Evolutionary conservation across 371 early-diverging fungal species (phyloP).

Genomic region (Phascolomyces articulosus): DNA sequence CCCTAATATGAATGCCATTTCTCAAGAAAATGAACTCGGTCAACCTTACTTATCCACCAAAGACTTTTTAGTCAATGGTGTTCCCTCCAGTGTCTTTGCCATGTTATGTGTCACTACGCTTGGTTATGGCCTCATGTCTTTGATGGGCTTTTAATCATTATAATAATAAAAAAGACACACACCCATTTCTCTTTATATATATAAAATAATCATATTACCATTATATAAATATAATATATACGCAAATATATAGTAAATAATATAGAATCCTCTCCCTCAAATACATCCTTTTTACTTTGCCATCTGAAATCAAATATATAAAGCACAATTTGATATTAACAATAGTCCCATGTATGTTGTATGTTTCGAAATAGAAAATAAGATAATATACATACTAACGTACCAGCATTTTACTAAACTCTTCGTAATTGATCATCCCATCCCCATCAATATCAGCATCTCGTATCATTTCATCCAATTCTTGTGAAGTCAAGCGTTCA

Average conservation of each 20-base stretch:
- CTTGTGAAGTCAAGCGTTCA: conserved; percentile 71
- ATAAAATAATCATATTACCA: background rate
- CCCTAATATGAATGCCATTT: conserved; percentile 87
- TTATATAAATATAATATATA: background rate
- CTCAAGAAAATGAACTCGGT: conserved; percentile 76
- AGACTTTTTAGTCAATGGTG: conserved; percentile 74
- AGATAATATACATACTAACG: background rate
- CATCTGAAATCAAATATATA: background rate
- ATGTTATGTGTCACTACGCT: conserved; percentile 60
- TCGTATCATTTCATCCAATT: conserved; percentile 82
- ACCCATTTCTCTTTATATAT: background rate
- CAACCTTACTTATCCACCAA: conserved; percentile 66
- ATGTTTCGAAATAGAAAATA: background rate
- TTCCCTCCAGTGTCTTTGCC: conserved; percentile 64
- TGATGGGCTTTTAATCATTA: conserved; percentile 57
- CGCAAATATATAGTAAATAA: conserved; percentile 1
- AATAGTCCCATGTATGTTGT: too few species aligned
- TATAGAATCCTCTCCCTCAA: background rate
- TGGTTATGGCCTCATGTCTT: conserved; percentile 60
- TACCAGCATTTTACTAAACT: conserved; percentile 84
- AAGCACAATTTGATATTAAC: too few species aligned
- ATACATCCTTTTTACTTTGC: background rate
- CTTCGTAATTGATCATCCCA: conserved; percentile 88
- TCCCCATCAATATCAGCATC: conserved; percentile 88
- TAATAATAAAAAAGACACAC: too few species aligned